Evolutionary conservation across 768 basidiomycete genomes (phyloP), one percentile per base, ranked within the genome.

Genomic region (Ramaria sp.): DNA sequence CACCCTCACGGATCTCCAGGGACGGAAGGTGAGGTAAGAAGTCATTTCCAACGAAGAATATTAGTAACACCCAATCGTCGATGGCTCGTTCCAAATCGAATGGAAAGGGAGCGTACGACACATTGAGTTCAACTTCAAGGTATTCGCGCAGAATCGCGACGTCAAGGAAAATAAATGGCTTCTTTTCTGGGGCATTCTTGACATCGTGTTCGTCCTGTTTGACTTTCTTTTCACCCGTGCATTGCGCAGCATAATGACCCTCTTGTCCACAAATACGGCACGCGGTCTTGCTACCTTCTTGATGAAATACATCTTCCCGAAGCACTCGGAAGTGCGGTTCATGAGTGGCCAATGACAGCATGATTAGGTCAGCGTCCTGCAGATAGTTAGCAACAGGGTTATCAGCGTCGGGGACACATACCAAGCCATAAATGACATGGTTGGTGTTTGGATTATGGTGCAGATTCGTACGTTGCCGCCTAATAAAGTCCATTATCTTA

Each of bases 31-130:
- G 96, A 20, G 96, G 96, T 64, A 99, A 79, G 80, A 99, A 94
- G 76, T 97, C 92, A 75, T 99, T 99, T 64, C 96, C 96, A 69
- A 99, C 96, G 72, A 99, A 97, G 83, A 99, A 99, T 64, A 98
- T 98, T 66, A 99, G 82, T 67, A 99, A 83, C 64, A 99, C 91
- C 96, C 96, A 99, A 71, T 99, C 96, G 79, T 99, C 96, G 71
- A 99, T 89, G 38, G 96, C 93, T 71, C 87, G 85, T 72, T 99
- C 96, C 70, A 97, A 77, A 65, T 88, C 83, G 79, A 95, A 97
- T 33, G 86, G 83, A 73, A 96, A 93, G 1, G 84, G 74, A 17
- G 79, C 70, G 59, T 80, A 72, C n/a, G 85, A 75, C 33, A 95
- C 78, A 71, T 91, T 83, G 62, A 99, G 85, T 69, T 98, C 96